Base-by-base conservation (phyloP, 225 moss, liverwort and hornwort genomes). In the Asterella californica region DNA sequence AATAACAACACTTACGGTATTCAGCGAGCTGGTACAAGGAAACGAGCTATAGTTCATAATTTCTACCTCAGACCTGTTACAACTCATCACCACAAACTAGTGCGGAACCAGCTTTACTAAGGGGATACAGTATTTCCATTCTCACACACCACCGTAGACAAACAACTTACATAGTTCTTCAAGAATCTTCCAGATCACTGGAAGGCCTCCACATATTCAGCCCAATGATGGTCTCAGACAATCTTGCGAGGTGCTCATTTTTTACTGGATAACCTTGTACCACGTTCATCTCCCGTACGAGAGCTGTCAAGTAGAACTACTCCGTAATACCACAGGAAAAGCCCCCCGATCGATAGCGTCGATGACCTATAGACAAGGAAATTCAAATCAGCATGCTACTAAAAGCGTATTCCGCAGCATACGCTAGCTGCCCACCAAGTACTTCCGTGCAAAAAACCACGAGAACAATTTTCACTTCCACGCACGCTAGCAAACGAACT, bases 161-260 rank as follows among this genome's bases (percentile, higher is more conserved):
- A 66, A 52, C n/a, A 29, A 77, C 77, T 77, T 77, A 77, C 77
- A 77, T 77, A 45, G 63, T 17, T 64, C 46, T 77, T 77, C 62
- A 63, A 37, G 45, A 64, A 47, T 61, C 42, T 47, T 45, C 34
- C 11, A 47, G 37, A 46, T 64, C 63, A 27, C 0, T 36, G 24
- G 45, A 48, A 77, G 36, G 24, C n/a, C 29, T 77, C 77, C 77
- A 47, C 46, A 62, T 47, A 18, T 77, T 63, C 29, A 64, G 25
- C n/a, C 45, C 5, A 29, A 64, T 62, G 6, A 42, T 77, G 53
- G 45, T 48, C 63, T 77, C 77, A n/a, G 15, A 25, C 18, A 27
- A 42, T 64, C 77, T 30, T 45, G 62, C n/a, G 17, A 63, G 63
- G 42, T n/a, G 63, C n/a, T 64, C 77, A 77, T 77, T 63, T 27